Evolutionary conservation across 257 asterid genomes (phyloP).

Genomic region (Ehretia macrophylla): DNA sequence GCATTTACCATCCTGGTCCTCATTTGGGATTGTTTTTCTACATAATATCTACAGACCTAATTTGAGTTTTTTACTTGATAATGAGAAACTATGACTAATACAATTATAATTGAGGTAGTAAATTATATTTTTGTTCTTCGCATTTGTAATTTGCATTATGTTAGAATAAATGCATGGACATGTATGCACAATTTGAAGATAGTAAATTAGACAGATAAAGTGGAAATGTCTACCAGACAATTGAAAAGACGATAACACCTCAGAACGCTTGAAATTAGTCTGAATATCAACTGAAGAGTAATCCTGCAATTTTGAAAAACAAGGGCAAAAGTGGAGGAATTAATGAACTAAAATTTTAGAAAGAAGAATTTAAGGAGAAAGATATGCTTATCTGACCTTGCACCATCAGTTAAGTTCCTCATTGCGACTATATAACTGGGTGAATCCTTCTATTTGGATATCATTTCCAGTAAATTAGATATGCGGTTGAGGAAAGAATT

Average conservation of each 20-base stretch:
- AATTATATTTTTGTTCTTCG: too few species aligned
- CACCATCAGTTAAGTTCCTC: too few species aligned
- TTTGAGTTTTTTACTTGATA: neutral
- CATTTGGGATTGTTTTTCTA: neutral
- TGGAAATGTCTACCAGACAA: too few species aligned
- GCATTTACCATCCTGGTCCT: neutral
- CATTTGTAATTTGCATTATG: too few species aligned
- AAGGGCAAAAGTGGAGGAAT: neutral
- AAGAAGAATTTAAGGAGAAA: neutral
- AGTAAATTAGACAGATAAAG: too few species aligned
- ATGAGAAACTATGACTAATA: neutral
- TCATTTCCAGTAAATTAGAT: neutral
- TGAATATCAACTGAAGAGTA: too few species aligned
- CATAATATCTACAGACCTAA: neutral
- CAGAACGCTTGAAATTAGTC: too few species aligned
- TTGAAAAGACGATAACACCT: too few species aligned
- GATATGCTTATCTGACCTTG: neutral
- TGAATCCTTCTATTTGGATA: neutral
- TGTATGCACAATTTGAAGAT: too few species aligned
- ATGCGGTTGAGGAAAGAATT: neutral
- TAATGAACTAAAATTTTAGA: neutral
- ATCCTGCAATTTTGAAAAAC: too few species aligned
- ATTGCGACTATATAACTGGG: neutral
- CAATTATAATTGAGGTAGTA: neutral
- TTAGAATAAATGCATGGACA: too few species aligned